These are phyloP conservation scores for Ophiosphaerella narmari DNA, from an alignment of 2,329 filamentous ascomycete species.

Conservation along the genomic window DNA sequence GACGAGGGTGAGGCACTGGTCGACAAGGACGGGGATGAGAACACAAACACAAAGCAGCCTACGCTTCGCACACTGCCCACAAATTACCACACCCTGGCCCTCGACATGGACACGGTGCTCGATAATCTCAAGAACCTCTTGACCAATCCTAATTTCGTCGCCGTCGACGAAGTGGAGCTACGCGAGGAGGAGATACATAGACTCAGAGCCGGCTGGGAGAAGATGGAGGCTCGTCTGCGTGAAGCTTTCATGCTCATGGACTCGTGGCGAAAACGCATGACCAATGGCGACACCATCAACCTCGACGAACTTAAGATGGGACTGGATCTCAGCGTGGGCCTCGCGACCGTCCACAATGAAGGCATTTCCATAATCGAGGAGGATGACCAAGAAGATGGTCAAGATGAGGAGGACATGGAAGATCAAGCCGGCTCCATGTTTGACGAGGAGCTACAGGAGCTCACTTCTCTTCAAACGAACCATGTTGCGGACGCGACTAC, in stretches of 20 bases:
- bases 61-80: conserved; percentile 57
- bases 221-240: conserved; percentile 88
- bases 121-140: conserved; percentile 81
- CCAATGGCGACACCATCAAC: conserved; percentile 69
- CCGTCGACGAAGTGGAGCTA: conserved; percentile 90
- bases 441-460: conserved; percentile 26
- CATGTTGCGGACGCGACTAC: conserved; percentile 21
- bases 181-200: conserved; percentile 88
- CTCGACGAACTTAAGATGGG: conserved; percentile 66
- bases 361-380: conserved; percentile 34
- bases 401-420: conserved; percentile 14
- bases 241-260: conserved; percentile 92
- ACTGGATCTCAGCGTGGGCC: conserved; percentile 58
- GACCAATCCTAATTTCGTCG: conserved; percentile 95
- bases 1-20: conserved; percentile 33
- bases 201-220: conserved; percentile 84
- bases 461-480: conserved; percentile 30
- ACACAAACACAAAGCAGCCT: conserved; percentile 28
- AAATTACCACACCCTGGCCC: conserved; percentile 69
- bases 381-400: conserved; percentile 17
- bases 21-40: conserved; percentile 43
- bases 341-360: conserved; percentile 38
- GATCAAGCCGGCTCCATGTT: conserved; percentile 36
- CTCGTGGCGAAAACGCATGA: conserved; percentile 84
- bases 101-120: conserved; percentile 76